Percentiles rank a stretch among this genome's conserved stretches.
phyloP scores from a whole-genome alignment of 2,329 filamentous ascomycete genomes.

The Epichloe uncinata region DNA sequence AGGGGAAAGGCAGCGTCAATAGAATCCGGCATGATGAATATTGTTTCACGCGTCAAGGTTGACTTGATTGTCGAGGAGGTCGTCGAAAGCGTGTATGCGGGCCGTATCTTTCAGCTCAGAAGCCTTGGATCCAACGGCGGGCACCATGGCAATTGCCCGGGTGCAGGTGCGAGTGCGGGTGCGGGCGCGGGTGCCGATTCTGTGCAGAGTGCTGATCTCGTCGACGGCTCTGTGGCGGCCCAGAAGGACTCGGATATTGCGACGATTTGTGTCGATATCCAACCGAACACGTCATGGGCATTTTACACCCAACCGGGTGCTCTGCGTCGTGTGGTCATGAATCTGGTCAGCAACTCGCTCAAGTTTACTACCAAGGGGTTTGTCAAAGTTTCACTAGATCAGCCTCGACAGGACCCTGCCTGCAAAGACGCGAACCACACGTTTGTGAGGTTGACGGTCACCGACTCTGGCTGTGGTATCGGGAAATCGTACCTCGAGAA shows the following conservation, averaged over 20 bases:
- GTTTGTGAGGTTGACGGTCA: constrained; percentile 29
- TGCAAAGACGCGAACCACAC: constrained; percentile 10
- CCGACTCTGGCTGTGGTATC: constrained; percentile 55
- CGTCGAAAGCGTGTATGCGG: constrained; percentile 32
- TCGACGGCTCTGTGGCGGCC: neutral
- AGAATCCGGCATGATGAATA: constrained; percentile 8
- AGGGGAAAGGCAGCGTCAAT: constrained; percentile 2
- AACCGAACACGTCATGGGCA: constrained; percentile 32
- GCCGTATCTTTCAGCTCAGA: constrained; percentile 24
- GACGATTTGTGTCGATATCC: constrained; percentile 22
- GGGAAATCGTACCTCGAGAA: constrained; percentile 46
- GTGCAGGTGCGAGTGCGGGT: neutral
- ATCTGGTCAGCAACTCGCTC: constrained; percentile 47
- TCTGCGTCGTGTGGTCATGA: constrained; percentile 43
- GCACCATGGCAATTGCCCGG: neutral
- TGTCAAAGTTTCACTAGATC: constrained; percentile 16
- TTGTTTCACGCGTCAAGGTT: constrained; percentile 18
- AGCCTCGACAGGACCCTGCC: neutral
- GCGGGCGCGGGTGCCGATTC: neutral
- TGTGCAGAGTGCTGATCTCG: neutral
- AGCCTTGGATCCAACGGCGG: neutral
- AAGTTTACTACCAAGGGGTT: constrained; percentile 38
- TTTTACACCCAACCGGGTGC: constrained; percentile 42
- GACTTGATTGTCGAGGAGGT: constrained; percentile 32
- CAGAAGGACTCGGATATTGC: constrained; percentile 13